These are phyloP conservation scores for Penicillium sclerotiorum DNA, from an alignment of 2,329 filamentous ascomycete genomes.

Conservation along the genomic window DNA sequence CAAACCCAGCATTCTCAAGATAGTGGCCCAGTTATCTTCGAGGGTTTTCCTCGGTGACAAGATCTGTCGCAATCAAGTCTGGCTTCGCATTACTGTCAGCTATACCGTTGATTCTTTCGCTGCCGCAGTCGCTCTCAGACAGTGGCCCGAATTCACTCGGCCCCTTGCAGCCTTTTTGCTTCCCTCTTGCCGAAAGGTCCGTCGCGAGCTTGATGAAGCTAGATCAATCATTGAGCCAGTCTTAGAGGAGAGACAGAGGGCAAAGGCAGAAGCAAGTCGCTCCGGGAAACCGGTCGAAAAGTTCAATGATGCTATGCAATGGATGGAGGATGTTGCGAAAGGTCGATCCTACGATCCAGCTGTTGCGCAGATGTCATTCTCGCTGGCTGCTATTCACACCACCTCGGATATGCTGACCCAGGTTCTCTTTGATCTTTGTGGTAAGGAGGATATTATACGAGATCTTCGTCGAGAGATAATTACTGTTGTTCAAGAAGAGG, in stretches of 20 bases:
- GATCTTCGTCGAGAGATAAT: conserved; percentile 26
- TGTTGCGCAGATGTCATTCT: conserved; percentile 21
- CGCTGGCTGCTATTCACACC: conserved; percentile 27
- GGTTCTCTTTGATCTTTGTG: conserved; percentile 22
- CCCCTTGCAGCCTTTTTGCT: neutral
- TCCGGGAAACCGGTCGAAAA: neutral
- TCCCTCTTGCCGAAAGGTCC: neutral
- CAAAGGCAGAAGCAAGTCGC: neutral
- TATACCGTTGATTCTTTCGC: conserved; percentile 2
- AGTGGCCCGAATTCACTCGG: neutral
- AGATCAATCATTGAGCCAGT: neutral
- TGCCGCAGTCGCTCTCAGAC: neutral
- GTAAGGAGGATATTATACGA: conserved; percentile 5
- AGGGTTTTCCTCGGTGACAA: conserved; percentile 6
- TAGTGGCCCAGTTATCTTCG: conserved; percentile 7
- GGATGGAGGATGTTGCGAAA: conserved; percentile 28
- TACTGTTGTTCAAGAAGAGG: conserved; percentile 9
- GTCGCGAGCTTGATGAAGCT: neutral
- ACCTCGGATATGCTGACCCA: conserved; percentile 27
- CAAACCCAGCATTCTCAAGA: neutral
- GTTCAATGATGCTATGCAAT: conserved; percentile 26
- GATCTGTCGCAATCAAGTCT: conserved; percentile 7
- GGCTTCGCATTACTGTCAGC: conserved; percentile 1
- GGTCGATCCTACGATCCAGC: conserved; percentile 24
- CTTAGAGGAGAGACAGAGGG: neutral